These are phyloP conservation scores for Prunus mira DNA, from an alignment of 306 rosid species.

Conservation along the genomic window DNA sequence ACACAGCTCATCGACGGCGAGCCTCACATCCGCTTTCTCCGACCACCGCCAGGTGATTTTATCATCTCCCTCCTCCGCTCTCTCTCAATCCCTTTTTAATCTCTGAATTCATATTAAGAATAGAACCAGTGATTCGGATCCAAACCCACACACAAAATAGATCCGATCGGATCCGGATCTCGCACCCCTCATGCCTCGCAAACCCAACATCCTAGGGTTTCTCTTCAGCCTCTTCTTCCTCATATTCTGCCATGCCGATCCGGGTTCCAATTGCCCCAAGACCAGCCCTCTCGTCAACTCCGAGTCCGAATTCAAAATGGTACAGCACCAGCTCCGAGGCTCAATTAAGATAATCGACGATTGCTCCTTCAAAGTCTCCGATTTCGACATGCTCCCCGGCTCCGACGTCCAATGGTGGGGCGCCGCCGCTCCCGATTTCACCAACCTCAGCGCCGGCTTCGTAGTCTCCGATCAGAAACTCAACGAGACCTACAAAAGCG, in stretches of 20 bases:
- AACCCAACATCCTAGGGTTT: slow-evolving; percentile 35
- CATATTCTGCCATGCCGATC: slow-evolving; percentile 50
- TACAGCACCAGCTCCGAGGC: slow-evolving; percentile 86
- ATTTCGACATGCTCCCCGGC: slow-evolving; percentile 82
- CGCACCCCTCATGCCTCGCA: slow-evolving; percentile 58
- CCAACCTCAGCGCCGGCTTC: slow-evolving; percentile 60
- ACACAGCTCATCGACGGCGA: slow-evolving; percentile 27
- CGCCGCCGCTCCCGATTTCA: slow-evolving; percentile 40
- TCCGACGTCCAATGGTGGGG: slow-evolving; percentile 80
- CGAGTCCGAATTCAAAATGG: slow-evolving; percentile 60
- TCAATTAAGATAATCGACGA: slow-evolving; percentile 51
- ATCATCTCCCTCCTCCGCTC: neutral
- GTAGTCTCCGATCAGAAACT: slow-evolving; percentile 50
- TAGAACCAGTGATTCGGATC: neutral
- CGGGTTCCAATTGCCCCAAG: slow-evolving; percentile 43
- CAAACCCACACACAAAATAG: neutral
- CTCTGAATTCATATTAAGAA: neutral
- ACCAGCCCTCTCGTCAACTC: slow-evolving; percentile 38
- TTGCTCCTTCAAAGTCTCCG: slow-evolving; percentile 80
- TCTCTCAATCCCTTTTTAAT: neutral
- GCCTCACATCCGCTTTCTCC: slow-evolving; percentile 15
- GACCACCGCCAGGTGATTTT: slow-evolving; percentile 16
- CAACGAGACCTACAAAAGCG: slow-evolving; percentile 52
- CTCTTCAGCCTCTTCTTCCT: slow-evolving; percentile 8
- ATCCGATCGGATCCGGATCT: slow-evolving; percentile 36